These are phyloP conservation scores for Viola odorata DNA, from an alignment of 345 rosid genomes.

Conservation along the genomic window DNA sequence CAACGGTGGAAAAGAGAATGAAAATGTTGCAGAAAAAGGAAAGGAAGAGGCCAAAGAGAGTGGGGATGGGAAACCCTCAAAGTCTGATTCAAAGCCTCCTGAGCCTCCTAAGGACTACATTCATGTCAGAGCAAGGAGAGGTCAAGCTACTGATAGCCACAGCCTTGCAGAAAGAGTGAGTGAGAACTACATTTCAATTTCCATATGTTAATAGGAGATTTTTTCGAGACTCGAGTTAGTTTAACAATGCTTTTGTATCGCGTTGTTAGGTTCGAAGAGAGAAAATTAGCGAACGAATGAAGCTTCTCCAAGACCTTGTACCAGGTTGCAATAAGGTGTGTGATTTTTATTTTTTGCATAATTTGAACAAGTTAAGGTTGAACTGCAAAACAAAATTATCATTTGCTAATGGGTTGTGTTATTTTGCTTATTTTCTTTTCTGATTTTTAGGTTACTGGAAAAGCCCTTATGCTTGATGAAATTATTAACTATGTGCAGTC, in stretches of 20 bases:
- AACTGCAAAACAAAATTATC: neutral
- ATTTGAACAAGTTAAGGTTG: neutral
- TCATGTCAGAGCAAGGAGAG: constrained; percentile 92
- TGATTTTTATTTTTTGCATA: neutral
- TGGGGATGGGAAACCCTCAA: constrained; percentile 19
- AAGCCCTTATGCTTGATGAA: constrained; percentile 88
- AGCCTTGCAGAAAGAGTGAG: constrained; percentile 94
- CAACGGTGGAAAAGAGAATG: constrained; percentile 27
- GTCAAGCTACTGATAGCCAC: constrained; percentile 97
- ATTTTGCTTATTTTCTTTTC: neutral
- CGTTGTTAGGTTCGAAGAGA: constrained; percentile 69
- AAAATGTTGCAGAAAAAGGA: constrained; percentile 21
- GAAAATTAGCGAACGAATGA: constrained; percentile 96
- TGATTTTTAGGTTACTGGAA: constrained; percentile 66
- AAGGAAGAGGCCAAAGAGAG: constrained; percentile 30
- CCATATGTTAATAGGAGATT: no score
- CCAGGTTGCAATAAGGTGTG: constrained; percentile 94
- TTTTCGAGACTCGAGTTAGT: neutral
- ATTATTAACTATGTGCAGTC: constrained; percentile 91
- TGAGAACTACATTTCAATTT: constrained; percentile 24
- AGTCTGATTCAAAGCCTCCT: constrained; percentile 33
- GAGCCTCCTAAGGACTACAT: constrained; percentile 82
- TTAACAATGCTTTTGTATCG: constrained; percentile 6
- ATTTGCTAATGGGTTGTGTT: neutral
- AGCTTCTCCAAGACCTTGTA: constrained; percentile 91